These are phyloP conservation scores for Trapa bicornis DNA, from an alignment of 345 rosid genomes.

Conservation along the genomic window DNA sequence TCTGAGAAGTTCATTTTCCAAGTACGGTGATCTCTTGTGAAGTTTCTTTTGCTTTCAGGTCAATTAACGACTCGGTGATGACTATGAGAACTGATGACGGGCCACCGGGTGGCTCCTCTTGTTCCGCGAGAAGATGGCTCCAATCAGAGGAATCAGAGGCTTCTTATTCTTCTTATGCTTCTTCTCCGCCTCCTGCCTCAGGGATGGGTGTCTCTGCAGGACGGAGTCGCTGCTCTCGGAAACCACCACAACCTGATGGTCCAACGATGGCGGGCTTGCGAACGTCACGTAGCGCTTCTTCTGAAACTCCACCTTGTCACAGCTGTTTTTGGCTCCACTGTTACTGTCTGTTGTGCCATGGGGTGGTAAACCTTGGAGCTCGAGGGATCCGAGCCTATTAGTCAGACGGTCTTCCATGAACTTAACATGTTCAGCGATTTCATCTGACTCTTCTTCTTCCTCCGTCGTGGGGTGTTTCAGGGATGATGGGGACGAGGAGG, in stretches of 20 bases:
- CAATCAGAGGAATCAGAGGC: constrained; percentile 10
- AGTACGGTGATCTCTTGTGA: not conserved
- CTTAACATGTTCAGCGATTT: constrained; percentile 27
- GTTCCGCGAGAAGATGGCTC: constrained; percentile 10
- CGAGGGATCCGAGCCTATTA: constrained; percentile 20
- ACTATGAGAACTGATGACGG: constrained; percentile 1
- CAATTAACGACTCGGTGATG: not conserved
- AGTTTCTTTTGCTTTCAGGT: not conserved
- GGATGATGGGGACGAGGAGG: not conserved
- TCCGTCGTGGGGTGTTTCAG: constrained; percentile 5
- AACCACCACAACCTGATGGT: not conserved
- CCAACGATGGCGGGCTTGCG: constrained; percentile 9
- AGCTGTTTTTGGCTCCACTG: not conserved
- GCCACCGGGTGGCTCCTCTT: not conserved
- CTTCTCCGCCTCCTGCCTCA: constrained; percentile 6
- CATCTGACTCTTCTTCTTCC: constrained; percentile 4
- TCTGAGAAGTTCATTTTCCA: not conserved
- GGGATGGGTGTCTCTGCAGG: constrained; percentile 8
- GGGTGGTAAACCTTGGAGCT: not conserved
- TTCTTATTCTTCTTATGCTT: constrained; percentile 10
- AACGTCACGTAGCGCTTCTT: constrained; percentile 13
- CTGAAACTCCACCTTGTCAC: not conserved
- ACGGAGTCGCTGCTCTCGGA: constrained; percentile 4
- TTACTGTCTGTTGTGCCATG: not conserved
- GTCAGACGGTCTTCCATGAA: constrained; percentile 17